Conservation (phyloP, 73 alveolate genomes). For the Blepharisma stoltei region DNA sequence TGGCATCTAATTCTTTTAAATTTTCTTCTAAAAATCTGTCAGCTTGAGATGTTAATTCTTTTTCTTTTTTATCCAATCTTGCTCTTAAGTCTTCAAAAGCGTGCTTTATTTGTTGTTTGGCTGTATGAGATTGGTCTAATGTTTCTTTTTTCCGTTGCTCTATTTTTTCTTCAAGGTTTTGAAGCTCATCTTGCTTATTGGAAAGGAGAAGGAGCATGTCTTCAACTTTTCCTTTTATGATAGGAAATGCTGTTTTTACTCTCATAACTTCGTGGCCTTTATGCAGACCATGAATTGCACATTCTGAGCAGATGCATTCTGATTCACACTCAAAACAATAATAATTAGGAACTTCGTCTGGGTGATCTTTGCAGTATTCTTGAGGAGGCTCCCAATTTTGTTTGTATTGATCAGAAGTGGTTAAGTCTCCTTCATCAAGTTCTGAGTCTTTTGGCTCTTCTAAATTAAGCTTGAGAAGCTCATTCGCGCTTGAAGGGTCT, state of each 20-base stretch:
- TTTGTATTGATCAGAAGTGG: not conserved
- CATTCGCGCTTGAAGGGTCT: conserved; percentile 77
- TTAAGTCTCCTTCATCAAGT: conserved; percentile 16
- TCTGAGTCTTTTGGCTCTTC: not conserved
- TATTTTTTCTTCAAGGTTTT: conserved; percentile 38
- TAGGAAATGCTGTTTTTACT: conserved; percentile 74
- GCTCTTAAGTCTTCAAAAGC: conserved; percentile 67
- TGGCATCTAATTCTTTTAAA: conserved; percentile 57
- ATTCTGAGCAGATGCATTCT: conserved; percentile 78
- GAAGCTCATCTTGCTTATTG: conserved; percentile 55
- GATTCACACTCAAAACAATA: conserved; percentile 76
- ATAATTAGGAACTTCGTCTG: conserved; percentile 74
- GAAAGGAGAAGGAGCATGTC: conserved; percentile 45
- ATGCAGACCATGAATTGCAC: conserved; percentile 86
- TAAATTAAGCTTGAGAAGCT: conserved; percentile 39
- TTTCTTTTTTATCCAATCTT: conserved; percentile 69
- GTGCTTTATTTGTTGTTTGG: conserved; percentile 54
- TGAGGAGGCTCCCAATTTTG: conserved; percentile 32
- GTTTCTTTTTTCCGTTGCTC: conserved; percentile 70
- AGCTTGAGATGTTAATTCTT: conserved; percentile 59
- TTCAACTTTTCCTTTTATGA: conserved; percentile 59
- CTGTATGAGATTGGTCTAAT: conserved; percentile 41
- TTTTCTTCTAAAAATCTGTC: conserved; percentile 51
- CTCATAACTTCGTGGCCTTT: conserved; percentile 73
- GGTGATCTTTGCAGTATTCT: conserved; percentile 70